These are phyloP conservation scores for Penicillium glabrum DNA, from an alignment of 2,329 filamentous ascomycete species.

Conservation along the genomic window DNA sequence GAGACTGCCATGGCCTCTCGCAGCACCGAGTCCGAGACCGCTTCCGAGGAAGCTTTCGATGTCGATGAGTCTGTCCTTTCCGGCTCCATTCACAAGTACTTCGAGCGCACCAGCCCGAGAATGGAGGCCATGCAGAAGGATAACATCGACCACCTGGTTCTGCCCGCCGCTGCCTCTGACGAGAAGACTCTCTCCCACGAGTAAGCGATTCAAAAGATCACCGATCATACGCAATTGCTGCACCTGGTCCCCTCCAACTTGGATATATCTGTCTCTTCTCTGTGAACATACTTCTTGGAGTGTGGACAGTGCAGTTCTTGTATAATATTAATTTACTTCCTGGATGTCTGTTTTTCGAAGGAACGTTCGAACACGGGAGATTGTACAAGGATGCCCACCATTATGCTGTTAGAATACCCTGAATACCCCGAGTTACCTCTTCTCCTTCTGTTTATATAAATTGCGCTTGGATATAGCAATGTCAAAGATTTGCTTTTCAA, in stretches of 20 bases:
- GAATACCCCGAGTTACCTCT: background rate
- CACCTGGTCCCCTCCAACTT: background rate
- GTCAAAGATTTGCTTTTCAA: background rate
- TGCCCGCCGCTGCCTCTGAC: constrained; percentile 12
- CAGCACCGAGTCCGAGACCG: constrained; percentile 47
- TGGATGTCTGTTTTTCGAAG: background rate
- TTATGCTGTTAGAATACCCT: constrained; percentile 2
- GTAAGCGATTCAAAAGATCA: background rate
- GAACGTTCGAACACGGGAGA: background rate
- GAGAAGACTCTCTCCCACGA: constrained; percentile 13
- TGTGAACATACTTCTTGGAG: background rate
- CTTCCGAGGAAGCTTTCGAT: constrained; percentile 28
- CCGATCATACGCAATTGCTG: background rate
- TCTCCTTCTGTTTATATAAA: background rate
- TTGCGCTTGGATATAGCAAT: background rate
- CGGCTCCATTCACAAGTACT: constrained; percentile 52
- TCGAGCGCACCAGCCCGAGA: constrained; percentile 50
- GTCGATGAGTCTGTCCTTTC: constrained; percentile 48
- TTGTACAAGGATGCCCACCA: constrained; percentile 4
- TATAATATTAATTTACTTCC: constrained; percentile 2
- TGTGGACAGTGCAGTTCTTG: background rate
- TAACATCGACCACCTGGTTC: constrained; percentile 8
- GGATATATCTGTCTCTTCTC: background rate
- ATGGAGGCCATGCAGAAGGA: constrained; percentile 35
- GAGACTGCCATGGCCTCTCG: constrained; percentile 51